phyloP scores from a whole-genome alignment of 306 rosid species.

The Hippophae gyantsensis region DNA sequence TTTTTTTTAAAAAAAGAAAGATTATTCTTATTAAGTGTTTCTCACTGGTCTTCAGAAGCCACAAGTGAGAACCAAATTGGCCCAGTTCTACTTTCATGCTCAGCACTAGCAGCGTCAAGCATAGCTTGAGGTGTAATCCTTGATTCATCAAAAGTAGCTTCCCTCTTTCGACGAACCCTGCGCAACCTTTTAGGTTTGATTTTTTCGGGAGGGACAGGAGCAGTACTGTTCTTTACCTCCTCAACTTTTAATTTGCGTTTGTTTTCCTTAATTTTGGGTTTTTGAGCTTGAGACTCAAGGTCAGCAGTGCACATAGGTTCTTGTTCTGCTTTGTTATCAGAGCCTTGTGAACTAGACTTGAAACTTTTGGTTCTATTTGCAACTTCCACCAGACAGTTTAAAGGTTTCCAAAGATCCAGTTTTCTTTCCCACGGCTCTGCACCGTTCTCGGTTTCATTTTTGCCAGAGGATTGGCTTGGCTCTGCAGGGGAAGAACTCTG shows the following conservation, averaged over 20 bases:
- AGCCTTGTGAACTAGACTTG: slow-evolving; percentile 56
- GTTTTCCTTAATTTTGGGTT: slow-evolving; percentile 51
- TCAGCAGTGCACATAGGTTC: slow-evolving; percentile 35
- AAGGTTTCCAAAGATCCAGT: slow-evolving; percentile 85
- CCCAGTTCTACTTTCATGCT: slow-evolving; percentile 35
- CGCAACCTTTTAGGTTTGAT: slow-evolving; percentile 54
- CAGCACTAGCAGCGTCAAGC: slow-evolving; percentile 41
- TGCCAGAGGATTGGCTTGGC: slow-evolving; percentile 38
- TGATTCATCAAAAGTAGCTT: slow-evolving; percentile 36
- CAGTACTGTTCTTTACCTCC: slow-evolving; percentile 40
- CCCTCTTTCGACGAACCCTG: slow-evolving; percentile 63
- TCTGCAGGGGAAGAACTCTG: slow-evolving; percentile 57
- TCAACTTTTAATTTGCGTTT: slow-evolving; percentile 55
- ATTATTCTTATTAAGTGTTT: slow-evolving; percentile 14
- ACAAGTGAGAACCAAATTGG: slow-evolving; percentile 78
- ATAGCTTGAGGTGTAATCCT: slow-evolving; percentile 44
- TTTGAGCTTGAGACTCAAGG: slow-evolving; percentile 36
- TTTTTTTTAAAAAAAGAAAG: not conserved
- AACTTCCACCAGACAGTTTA: slow-evolving; percentile 79
- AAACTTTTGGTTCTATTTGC: slow-evolving; percentile 80
- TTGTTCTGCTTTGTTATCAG: slow-evolving; percentile 45
- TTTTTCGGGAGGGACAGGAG: slow-evolving; percentile 34
- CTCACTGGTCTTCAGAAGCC: slow-evolving; percentile 77
- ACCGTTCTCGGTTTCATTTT: slow-evolving; percentile 56
- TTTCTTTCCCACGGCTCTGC: slow-evolving; percentile 53